Evolutionary conservation across 129 eudicot genomes (phyloP), one percentile per base, ranked within the genome.

Genomic region (Tagetes patula): DNA sequence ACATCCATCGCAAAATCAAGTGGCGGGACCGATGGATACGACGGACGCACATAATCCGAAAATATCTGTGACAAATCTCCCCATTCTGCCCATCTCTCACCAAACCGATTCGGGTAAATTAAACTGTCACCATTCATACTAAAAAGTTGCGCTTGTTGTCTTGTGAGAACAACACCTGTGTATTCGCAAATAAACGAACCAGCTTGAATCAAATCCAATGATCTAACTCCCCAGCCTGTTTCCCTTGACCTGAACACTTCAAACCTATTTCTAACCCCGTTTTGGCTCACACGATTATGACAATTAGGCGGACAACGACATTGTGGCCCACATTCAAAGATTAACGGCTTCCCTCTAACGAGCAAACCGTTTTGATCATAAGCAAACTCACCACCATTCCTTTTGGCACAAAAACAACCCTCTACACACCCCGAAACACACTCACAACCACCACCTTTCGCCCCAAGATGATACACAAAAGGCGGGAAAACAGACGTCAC

Each of bases 1-100:
- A 89, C 92, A 81, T 89, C 92, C 86, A 89, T 80, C 2, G 96
- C 96, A 81, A 87, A 86, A 71, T 88, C 96, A 80, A 88, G 76
- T 27, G 96, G 91, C 36, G 96, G 96, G 37, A 88, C 74, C 0
- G 87, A 71, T 3, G 91, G 96, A 68, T 77, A 70, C 0, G 85
- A n/a, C 3, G 94, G 94, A 6, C 80, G 83, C 40, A 70, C 81
- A 67, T 84, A 89, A 43, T 89, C 87, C 1, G 91, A 67, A 54
- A 79, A 85, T 71, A 89, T 74, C 49, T 80, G 85, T 0, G 91
- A 79, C 58, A 92, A 76, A 74, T 92, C 91, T 6, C 96, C 97
- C 97, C 97, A 92, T 80, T 92, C 91, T 0, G 83, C 81, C 96
- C 96, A 92, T 71, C 87, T 83, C 42, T 82, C 89, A 2, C 83